Evolutionary conservation across 441 rosid species (phyloP).

Genomic region (Flueggea neowawraea): DNA sequence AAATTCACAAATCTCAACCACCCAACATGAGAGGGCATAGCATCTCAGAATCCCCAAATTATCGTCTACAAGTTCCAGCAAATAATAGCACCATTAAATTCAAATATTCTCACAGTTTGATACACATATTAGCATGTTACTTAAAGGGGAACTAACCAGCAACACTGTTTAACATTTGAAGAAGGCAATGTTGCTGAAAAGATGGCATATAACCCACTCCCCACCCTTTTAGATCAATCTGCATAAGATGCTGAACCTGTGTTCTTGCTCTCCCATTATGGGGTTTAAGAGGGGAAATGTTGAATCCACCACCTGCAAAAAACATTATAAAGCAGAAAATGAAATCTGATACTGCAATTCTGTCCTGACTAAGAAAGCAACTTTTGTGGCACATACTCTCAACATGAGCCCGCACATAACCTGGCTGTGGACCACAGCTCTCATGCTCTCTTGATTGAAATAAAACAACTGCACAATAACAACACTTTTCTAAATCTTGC

Average conservation of each 20-base stretch:
- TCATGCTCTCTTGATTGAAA: slow-evolving; percentile 99
- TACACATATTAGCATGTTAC: background rate
- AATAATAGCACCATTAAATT: no score
- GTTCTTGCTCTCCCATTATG: slow-evolving; percentile 88
- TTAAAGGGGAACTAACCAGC: slow-evolving; percentile 54
- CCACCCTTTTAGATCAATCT: slow-evolving; percentile 99
- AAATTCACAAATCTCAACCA: no score
- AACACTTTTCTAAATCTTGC: slow-evolving; percentile 13
- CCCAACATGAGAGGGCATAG: no score
- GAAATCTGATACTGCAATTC: slow-evolving; percentile 6
- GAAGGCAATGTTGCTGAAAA: slow-evolving; percentile 98
- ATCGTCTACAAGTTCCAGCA: no score
- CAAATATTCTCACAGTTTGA: no score
- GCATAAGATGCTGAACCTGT: slow-evolving; percentile 97
- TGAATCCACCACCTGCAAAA: slow-evolving; percentile 89
- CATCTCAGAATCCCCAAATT: no score
- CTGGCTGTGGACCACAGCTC: slow-evolving; percentile 94
- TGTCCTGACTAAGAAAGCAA: slow-evolving; percentile 10
- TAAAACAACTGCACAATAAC: slow-evolving; percentile 75
- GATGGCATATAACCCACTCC: slow-evolving; percentile 88
- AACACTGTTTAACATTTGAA: slow-evolving; percentile 96
- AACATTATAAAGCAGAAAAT: slow-evolving; percentile 4
- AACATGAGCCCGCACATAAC: slow-evolving; percentile 95
- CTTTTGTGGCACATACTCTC: slow-evolving; percentile 63
- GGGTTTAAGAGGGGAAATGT: slow-evolving; percentile 84